These are phyloP conservation scores for Metarhizium humberi DNA, from an alignment of 2,329 filamentous ascomycete genomes.

Conservation along the genomic window DNA sequence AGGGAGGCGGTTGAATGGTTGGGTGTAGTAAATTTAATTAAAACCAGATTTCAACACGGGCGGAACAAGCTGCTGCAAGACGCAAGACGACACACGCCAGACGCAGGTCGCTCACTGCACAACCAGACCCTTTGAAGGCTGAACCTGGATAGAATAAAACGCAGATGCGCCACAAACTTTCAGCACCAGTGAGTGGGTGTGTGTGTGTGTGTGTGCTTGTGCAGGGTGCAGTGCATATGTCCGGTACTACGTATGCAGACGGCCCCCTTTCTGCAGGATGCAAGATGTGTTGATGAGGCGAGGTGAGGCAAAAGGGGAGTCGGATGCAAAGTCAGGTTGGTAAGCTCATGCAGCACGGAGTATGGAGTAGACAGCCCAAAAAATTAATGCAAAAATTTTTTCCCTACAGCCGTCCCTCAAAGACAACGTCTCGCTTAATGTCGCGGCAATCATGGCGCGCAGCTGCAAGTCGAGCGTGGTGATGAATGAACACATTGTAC, in stretches of 20 bases:
- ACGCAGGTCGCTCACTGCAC: neutral
- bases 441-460: neutral
- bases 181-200: neutral
- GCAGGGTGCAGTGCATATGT: neutral
- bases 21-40: neutral
- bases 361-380: too few species aligned
- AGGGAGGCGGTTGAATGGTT: neutral
- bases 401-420: too few species aligned
- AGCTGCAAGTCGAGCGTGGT: neutral
- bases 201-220: neutral
- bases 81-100: neutral
- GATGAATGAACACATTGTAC: neutral
- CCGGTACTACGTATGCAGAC: neutral
- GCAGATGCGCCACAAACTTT: neutral
- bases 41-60: neutral
- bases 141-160: neutral
- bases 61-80: neutral
- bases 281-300: neutral
- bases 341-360: neutral
- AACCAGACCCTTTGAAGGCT: neutral
- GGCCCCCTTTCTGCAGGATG: neutral
- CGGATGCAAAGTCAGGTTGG: neutral
- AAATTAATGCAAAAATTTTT: too few species aligned
- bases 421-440: too few species aligned
- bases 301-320: neutral